Evolutionary conservation across 441 rosid species (phyloP).

Genomic region (Eruca vesicaria): DNA sequence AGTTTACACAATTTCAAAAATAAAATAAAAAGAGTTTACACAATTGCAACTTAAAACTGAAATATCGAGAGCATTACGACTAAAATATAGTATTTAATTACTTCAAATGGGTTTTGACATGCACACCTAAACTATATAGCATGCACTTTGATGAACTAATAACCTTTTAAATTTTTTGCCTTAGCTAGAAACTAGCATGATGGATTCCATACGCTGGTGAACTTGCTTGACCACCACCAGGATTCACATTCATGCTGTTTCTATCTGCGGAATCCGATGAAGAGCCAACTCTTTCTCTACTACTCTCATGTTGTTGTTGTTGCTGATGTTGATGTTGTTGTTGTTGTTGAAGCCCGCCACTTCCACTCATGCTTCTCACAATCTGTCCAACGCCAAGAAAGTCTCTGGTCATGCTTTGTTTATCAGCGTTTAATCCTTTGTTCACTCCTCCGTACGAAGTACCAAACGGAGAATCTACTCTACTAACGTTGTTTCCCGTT

Average conservation of each 20-base stretch:
- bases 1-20: constrained; percentile 24
- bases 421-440: constrained; percentile 42
- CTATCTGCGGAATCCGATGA: constrained; percentile 53
- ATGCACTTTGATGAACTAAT: constrained; percentile 25
- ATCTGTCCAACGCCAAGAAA: constrained; percentile 78
- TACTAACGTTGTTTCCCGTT: constrained; percentile 35
- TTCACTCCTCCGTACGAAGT: constrained; percentile 35
- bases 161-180: not conserved
- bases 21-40: not conserved
- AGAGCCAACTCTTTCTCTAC: constrained; percentile 43
- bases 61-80: constrained; percentile 1
- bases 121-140: constrained; percentile 32
- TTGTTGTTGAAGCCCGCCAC: constrained; percentile 49
- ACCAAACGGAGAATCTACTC: constrained; percentile 44
- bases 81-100: constrained; percentile 21
- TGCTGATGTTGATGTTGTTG: constrained; percentile 10
- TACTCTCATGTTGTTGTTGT: constrained; percentile 34
- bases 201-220: constrained; percentile 59
- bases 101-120: constrained; percentile 27
- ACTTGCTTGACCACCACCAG: constrained; percentile 44
- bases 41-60: constrained; percentile 23
- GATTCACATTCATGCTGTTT: constrained; percentile 37
- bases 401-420: constrained; percentile 57
- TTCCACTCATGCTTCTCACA: constrained; percentile 53
- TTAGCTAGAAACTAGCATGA: constrained; percentile 51